These are phyloP conservation scores for Wickerhamiella siamensis DNA, from an alignment of 805 yeast genomes.

Conservation along the genomic window DNA sequence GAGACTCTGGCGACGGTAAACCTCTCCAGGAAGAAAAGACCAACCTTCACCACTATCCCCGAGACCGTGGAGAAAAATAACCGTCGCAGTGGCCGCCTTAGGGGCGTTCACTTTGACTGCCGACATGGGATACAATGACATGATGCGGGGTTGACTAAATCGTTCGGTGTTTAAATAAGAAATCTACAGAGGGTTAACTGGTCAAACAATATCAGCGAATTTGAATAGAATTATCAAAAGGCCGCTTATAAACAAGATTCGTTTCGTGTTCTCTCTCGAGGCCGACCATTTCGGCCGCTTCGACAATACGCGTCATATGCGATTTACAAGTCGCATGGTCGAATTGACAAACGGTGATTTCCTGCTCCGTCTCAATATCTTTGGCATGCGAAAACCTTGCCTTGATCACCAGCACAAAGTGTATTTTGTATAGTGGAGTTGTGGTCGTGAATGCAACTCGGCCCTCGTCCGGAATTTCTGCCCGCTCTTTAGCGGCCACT, in stretches of 20 bases:
- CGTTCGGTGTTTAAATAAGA: not conserved
- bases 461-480: conserved; percentile 25
- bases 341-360: conserved; percentile 26
- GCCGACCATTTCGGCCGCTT: conserved; percentile 22
- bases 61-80: conserved; percentile 75
- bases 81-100: conserved; percentile 40
- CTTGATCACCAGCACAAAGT: conserved; percentile 22
- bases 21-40: conserved; percentile 61
- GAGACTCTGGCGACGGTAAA: conserved; percentile 31
- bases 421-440: conserved; percentile 24
- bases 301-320: conserved; percentile 23
- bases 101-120: conserved; percentile 30
- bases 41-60: conserved; percentile 90
- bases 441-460: conserved; percentile 25
- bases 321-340: conserved; percentile 24
- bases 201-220: not conserved
- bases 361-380: conserved; percentile 25
- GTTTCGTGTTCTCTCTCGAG: not conserved
- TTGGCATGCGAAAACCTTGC: conserved; percentile 27
- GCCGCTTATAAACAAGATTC: not conserved
- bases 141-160: not conserved
- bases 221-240: not conserved
- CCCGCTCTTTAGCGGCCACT: conserved; percentile 22
- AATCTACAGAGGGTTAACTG: too few relatives aligned
- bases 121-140: conserved; percentile 4